Evolutionary conservation across 169 alveolate species (phyloP).

Genomic region (Cryptosporidium meleagridis): DNA sequence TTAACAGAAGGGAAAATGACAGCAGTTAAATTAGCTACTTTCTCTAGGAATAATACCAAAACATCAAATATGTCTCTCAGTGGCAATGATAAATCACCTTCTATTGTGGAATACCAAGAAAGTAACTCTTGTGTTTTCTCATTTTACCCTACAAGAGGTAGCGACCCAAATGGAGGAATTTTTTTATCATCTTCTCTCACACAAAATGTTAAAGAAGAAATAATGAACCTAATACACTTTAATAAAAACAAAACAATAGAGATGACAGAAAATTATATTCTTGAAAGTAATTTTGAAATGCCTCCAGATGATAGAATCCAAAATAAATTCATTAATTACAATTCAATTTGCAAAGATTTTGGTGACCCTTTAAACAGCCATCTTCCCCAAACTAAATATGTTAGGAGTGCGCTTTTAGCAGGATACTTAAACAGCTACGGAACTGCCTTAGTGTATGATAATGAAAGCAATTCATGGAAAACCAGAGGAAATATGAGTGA

Average conservation of each 20-base stretch:
- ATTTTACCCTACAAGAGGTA: slow-evolving; percentile 90
- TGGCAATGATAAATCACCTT: slow-evolving; percentile 77
- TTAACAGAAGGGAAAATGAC: slow-evolving; percentile 96
- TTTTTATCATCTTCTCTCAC: slow-evolving; percentile 81
- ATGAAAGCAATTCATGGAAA: slow-evolving; percentile 79
- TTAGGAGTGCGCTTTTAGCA: slow-evolving; percentile 83
- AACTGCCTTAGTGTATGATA: slow-evolving; percentile 82
- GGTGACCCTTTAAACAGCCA: slow-evolving; percentile 52
- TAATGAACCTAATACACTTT: slow-evolving; percentile 13
- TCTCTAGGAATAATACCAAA: slow-evolving; percentile 81
- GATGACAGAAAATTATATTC: neutral
- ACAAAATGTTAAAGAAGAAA: slow-evolving; percentile 56
- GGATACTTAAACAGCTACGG: slow-evolving; percentile 88
- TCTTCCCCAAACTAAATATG: slow-evolving; percentile 75
- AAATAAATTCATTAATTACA: slow-evolving; percentile 46
- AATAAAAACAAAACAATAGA: slow-evolving; percentile 51
- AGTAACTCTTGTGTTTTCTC: slow-evolving; percentile 76
- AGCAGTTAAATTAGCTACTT: slow-evolving; percentile 85
- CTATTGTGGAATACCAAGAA: slow-evolving; percentile 53
- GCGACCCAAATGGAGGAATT: slow-evolving; percentile 89
- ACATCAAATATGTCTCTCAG: slow-evolving; percentile 75
- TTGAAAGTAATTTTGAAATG: neutral
- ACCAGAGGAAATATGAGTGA: slow-evolving; percentile 91
- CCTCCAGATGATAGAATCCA: neutral
- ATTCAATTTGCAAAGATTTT: slow-evolving; percentile 48